phyloP scores from a whole-genome alignment of 768 basidiomycete genomes.

The Pleurotus platypus region DNA sequence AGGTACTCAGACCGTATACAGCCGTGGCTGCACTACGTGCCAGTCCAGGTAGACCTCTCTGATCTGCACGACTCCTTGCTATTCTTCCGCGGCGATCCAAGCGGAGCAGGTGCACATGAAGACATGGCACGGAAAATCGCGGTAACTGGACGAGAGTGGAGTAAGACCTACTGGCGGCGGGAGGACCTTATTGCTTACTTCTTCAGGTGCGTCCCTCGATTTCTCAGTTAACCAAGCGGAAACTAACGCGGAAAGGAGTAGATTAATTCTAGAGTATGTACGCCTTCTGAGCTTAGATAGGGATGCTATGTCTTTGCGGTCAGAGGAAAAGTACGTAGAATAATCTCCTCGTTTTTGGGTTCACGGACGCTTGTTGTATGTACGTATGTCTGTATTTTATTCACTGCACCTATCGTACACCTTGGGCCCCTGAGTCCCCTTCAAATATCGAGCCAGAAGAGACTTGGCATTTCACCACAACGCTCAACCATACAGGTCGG shows the following conservation, averaged over 20 bases:
- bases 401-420: not conserved
- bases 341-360: not conserved
- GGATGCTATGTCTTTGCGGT: slow-evolving; percentile 28
- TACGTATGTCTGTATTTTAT: not conserved
- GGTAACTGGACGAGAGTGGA: slow-evolving; percentile 41
- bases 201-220: slow-evolving; percentile 29
- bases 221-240: not conserved
- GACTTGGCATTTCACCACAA: too few relatives aligned
- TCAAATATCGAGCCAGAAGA: too few relatives aligned
- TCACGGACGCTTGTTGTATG: not conserved
- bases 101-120: slow-evolving; percentile 59
- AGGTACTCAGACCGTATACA: slow-evolving; percentile 56
- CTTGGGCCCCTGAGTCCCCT: too few relatives aligned
- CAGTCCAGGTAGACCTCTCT: slow-evolving; percentile 58
- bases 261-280: slow-evolving; percentile 41
- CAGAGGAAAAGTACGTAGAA: not conserved
- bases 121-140: slow-evolving; percentile 53
- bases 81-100: slow-evolving; percentile 66
- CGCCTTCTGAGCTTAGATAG: slow-evolving; percentile 37
- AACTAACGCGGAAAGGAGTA: slow-evolving; percentile 13
- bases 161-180: slow-evolving; percentile 37
- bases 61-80: slow-evolving; percentile 69
- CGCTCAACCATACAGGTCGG: too few relatives aligned
- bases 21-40: slow-evolving; percentile 76
- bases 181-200: slow-evolving; percentile 45